A percentile compares a stretch with the other conserved stretches of the same genome.
phyloP scores from a whole-genome alignment of 768 basidiomycete species.

The Podaxis sp. region DNA sequence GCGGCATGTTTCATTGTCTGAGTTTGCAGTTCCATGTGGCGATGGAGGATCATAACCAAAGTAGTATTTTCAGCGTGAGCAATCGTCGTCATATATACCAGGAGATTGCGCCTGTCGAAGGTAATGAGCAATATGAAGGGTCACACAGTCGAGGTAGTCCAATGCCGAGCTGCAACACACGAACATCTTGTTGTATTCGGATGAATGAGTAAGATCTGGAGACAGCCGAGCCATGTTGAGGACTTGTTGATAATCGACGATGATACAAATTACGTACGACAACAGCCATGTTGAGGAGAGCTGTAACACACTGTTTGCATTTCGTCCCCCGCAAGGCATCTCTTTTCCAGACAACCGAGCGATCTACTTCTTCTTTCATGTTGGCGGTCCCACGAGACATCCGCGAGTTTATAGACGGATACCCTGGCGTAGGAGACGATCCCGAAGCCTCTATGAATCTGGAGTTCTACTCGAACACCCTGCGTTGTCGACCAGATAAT shows the following conservation, averaged over 20 bases:
- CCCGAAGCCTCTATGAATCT: constrained; percentile 44
- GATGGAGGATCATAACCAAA: too few relatives aligned
- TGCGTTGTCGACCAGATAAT: constrained; percentile 61
- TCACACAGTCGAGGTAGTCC: too few relatives aligned
- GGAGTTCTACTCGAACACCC: constrained; percentile 58
- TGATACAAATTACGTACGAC: background rate
- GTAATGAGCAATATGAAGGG: too few relatives aligned
- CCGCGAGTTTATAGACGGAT: constrained; percentile 54
- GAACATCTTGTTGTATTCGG: background rate
- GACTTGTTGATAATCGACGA: background rate
- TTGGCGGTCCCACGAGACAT: constrained; percentile 57
- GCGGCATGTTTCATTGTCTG: too few relatives aligned
- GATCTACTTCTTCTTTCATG: background rate
- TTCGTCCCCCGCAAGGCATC: background rate
- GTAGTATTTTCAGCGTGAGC: too few relatives aligned
- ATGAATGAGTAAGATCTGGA: background rate
- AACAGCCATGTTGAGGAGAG: background rate
- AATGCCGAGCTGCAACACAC: too few relatives aligned
- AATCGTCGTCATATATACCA: too few relatives aligned
- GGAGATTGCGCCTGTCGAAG: too few relatives aligned
- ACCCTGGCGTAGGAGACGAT: constrained; percentile 47
- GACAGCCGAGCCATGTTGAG: background rate
- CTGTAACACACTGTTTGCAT: background rate
- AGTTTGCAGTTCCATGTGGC: too few relatives aligned
- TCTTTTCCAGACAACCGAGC: background rate